A percentile compares a stretch with the other conserved stretches of the same genome.
Evolutionary conservation across 257 asterid genomes (phyloP).

Genomic region (Euphrasia confusa): DNA sequence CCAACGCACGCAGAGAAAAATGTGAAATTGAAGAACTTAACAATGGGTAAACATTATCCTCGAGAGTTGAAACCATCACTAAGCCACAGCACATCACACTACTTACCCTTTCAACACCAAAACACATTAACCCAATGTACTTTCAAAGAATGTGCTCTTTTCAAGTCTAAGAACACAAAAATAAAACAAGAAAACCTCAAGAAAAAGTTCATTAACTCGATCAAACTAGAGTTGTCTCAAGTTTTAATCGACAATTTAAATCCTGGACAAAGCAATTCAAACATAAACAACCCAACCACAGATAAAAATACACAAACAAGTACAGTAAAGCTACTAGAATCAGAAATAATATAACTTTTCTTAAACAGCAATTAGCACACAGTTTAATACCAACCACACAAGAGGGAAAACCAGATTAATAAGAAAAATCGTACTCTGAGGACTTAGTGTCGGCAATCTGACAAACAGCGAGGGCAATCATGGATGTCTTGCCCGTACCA

Average conservation of each 20-base stretch:
- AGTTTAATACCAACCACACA: conserved; percentile 3
- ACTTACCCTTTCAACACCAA: too few species aligned
- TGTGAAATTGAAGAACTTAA: too few species aligned
- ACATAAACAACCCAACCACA: not conserved
- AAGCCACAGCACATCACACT: too few species aligned
- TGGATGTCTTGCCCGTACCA: conserved; percentile 88
- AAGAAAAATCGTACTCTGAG: conserved; percentile 51
- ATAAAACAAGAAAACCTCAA: not conserved
- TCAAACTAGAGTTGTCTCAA: not conserved
- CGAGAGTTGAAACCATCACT: too few species aligned
- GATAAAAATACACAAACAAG: not conserved
- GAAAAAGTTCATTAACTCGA: not conserved
- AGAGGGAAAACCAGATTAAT: not conserved
- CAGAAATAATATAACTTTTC: not conserved
- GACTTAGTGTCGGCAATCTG: conserved; percentile 85
- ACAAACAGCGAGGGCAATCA: conserved; percentile 92
- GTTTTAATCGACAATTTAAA: not conserved
- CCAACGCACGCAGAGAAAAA: too few species aligned
- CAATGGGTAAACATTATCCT: too few species aligned
- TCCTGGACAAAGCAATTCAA: not conserved
- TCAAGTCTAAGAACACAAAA: not conserved
- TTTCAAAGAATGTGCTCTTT: not conserved
- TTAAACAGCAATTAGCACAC: not conserved
- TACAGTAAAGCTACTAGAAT: not conserved
- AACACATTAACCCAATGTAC: too few species aligned